Percentiles rank a stretch among this genome's conserved stretches.
These are phyloP conservation scores for Exidia glandulosa DNA, from an alignment of 768 basidiomycete genomes.

Conservation along the genomic window DNA sequence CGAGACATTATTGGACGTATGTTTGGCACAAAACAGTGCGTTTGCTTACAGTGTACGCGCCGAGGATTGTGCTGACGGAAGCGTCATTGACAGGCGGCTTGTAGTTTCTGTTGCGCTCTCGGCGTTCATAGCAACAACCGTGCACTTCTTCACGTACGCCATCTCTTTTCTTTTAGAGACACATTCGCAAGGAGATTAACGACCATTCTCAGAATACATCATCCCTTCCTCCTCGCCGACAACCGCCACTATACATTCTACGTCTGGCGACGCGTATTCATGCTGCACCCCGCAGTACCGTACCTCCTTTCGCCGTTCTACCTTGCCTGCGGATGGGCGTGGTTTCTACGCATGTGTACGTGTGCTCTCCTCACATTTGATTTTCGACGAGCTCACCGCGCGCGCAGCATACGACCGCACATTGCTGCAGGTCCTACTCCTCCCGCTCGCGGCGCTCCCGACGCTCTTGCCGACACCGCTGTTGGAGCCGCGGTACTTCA, in stretches of 20 bases:
- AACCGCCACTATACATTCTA: conserved; percentile 98
- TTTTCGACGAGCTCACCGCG: not conserved
- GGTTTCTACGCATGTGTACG: conserved; percentile 81
- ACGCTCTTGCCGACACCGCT: conserved; percentile 82
- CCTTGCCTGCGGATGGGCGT: conserved; percentile 73
- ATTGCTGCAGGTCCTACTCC: conserved; percentile 61
- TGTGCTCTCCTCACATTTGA: conserved; percentile 9
- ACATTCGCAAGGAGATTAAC: not conserved
- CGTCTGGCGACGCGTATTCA: conserved; percentile 77
- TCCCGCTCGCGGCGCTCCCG: conserved; percentile 55
- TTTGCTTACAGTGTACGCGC: too few species aligned
- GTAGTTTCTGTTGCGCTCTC: conserved; percentile 37
- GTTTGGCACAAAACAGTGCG: conserved; percentile 53
- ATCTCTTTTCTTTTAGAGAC: too few species aligned
- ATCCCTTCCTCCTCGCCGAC: conserved; percentile 89
- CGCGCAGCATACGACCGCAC: conserved; percentile 57
- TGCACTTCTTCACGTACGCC: conserved; percentile 73
- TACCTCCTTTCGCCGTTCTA: conserved; percentile 73
- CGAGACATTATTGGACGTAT: conserved; percentile 43
- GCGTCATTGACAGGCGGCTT: conserved; percentile 35
- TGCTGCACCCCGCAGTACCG: conserved; percentile 63
- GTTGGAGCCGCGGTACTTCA: conserved; percentile 89
- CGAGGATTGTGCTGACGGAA: conserved; percentile 10
- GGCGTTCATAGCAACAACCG: conserved; percentile 49
- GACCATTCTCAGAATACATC: conserved; percentile 38